A percentile compares a stretch with the other conserved stretches of the same genome.
Conservation (phyloP, 2,329 filamentous ascomycete species). For the Diaporthe citriasiana region DNA sequence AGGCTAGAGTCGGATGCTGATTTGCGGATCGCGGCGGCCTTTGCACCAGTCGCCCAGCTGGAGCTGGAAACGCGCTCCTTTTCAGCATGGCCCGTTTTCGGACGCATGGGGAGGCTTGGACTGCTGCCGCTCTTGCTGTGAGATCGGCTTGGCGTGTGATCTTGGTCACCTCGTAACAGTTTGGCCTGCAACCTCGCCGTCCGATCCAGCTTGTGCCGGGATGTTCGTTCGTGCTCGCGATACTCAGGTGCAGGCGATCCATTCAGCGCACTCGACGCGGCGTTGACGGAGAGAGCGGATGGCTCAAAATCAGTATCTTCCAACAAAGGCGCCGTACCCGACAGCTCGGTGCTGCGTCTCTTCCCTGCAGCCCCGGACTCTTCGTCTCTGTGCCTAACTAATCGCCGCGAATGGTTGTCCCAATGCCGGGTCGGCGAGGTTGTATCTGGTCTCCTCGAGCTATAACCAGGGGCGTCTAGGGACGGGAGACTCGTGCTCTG, state of each 20-base stretch:
- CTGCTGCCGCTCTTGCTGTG: conserved; percentile 46
- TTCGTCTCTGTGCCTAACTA: conserved; percentile 58
- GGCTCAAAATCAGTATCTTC: conserved; percentile 57
- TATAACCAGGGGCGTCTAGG: conserved; percentile 19
- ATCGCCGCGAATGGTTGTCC: conserved; percentile 68
- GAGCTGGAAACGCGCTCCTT: conserved; percentile 35
- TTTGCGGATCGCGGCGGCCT: conserved; percentile 30
- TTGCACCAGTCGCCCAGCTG: conserved; percentile 29
- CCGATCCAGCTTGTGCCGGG: conserved; percentile 29
- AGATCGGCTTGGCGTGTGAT: conserved; percentile 43
- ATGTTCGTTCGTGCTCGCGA: conserved; percentile 43
- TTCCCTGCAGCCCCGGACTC: conserved; percentile 49
- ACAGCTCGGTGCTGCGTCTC: conserved; percentile 47
- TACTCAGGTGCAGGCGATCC: conserved; percentile 48
- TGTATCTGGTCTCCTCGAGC: conserved; percentile 46
- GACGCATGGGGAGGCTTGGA: conserved; percentile 43
- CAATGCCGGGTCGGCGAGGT: conserved; percentile 59
- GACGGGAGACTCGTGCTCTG: conserved; percentile 28
- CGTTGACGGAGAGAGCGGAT: conserved; percentile 67
- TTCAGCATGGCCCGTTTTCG: conserved; percentile 41
- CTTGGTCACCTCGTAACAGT: conserved; percentile 36
- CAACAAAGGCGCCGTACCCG: conserved; percentile 52
- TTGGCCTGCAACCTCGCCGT: conserved; percentile 25
- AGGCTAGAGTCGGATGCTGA: conserved; percentile 40
- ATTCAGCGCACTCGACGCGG: conserved; percentile 68